A percentile compares a stretch with the other conserved stretches of the same genome.
Conservation (phyloP, 164 flowering plant species). For the Aristolochia contorta region DNA sequence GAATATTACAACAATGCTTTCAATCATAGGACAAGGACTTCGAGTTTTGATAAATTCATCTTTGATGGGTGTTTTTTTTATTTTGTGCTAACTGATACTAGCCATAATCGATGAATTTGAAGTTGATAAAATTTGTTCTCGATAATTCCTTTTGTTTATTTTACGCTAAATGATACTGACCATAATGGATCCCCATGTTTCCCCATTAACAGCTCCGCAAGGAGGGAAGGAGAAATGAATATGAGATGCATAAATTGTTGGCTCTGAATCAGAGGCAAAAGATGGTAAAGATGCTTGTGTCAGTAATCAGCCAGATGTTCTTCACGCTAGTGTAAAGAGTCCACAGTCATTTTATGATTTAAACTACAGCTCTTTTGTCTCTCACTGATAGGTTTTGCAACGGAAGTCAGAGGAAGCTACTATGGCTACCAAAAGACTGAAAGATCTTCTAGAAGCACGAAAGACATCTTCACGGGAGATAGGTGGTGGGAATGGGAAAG, state of each 20-base stretch:
- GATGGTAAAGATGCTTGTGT: constrained; percentile 40
- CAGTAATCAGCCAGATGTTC: background rate
- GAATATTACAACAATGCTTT: no score
- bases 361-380: background rate
- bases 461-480: constrained; percentile 71
- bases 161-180: background rate
- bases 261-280: constrained; percentile 96
- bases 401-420: constrained; percentile 97
- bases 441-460: constrained; percentile 82
- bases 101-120: background rate
- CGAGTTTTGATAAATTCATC: no score
- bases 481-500: constrained; percentile 55
- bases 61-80: no score
- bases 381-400: constrained; percentile 65
- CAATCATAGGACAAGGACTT: no score
- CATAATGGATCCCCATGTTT: constrained; percentile 3
- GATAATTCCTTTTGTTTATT: no score
- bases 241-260: constrained; percentile 94
- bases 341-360: background rate
- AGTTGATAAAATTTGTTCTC: no score
- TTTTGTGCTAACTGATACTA: background rate
- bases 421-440: constrained; percentile 81
- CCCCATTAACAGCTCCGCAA: constrained; percentile 62
- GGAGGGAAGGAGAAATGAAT: constrained; percentile 96
- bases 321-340: background rate